Evolutionary conservation across 1,139 yeast species (phyloP).

Genomic region (Protomyces gravidus): DNA sequence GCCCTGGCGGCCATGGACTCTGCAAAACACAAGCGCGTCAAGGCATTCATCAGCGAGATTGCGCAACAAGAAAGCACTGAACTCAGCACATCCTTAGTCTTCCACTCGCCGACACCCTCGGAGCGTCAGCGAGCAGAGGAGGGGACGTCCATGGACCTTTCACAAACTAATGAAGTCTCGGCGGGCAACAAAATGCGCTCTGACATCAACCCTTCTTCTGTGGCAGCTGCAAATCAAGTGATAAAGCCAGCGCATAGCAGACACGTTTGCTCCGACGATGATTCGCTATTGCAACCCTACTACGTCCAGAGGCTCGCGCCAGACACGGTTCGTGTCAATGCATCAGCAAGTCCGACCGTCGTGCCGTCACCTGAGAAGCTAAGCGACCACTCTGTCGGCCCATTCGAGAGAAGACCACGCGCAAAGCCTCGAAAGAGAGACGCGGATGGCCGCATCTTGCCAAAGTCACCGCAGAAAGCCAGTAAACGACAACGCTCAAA

Average conservation of each 20-base stretch:
- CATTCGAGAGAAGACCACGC: not conserved
- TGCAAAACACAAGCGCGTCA: too few relatives aligned
- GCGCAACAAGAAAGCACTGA: too few relatives aligned
- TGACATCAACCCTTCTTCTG: not conserved
- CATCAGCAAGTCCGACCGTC: not conserved
- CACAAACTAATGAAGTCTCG: not conserved
- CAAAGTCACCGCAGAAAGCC: not conserved
- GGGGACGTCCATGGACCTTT: not conserved
- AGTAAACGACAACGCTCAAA: not conserved
- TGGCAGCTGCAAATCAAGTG: too few relatives aligned
- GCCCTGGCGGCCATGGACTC: too few relatives aligned
- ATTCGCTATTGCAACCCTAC: not conserved
- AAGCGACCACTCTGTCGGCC: too few relatives aligned
- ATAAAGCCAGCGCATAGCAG: not conserved
- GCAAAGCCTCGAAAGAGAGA: not conserved
- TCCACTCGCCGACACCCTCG: not conserved
- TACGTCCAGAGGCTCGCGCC: not conserved
- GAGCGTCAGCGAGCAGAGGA: not conserved
- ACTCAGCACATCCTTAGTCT: too few relatives aligned
- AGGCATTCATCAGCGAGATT: too few relatives aligned
- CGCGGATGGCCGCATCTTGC: not conserved
- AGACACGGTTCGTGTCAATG: not conserved
- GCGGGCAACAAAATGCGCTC: too few relatives aligned
- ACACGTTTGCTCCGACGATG: not conserved
- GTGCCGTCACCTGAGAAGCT: too few relatives aligned